These are phyloP conservation scores for Mucor lusitanicus DNA, from an alignment of 371 early-diverging fungal genomes.

Conservation along the genomic window DNA sequence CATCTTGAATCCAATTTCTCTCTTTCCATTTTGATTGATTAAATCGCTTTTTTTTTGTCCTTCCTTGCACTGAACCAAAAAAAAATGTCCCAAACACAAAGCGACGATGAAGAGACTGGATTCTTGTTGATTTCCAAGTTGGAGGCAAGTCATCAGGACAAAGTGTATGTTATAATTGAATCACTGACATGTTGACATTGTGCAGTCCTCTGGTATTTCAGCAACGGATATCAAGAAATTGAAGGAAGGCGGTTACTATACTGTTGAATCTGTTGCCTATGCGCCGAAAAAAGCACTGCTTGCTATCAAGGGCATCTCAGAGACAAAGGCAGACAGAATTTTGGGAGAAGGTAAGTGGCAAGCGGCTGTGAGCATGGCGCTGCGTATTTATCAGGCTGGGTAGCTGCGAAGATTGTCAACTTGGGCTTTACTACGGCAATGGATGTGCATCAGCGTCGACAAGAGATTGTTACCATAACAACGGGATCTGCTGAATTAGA, in stretches of 20 bases:
- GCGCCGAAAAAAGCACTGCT: conserved; percentile 94
- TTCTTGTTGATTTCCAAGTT: conserved; percentile 23
- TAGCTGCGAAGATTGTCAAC: conserved; percentile 92
- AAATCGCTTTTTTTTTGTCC: neutral
- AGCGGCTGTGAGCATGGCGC: neutral
- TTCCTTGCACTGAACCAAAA: neutral
- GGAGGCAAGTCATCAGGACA: conserved; percentile 17
- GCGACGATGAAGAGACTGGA: conserved; percentile 32
- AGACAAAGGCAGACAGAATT: conserved; percentile 98
- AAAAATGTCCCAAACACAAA: conserved; percentile 16
- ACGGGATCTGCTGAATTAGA: conserved; percentile 98
- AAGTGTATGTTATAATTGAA: neutral
- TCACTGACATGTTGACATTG: neutral
- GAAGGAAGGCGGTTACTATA: conserved; percentile 91
- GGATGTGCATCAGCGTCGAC: conserved; percentile 89
- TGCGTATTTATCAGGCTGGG: neutral
- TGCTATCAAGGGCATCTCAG: conserved; percentile 97
- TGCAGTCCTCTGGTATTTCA: conserved; percentile 83
- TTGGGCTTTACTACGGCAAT: conserved; percentile 99
- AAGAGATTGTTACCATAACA: conserved; percentile 86
- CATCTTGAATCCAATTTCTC: neutral
- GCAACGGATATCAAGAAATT: conserved; percentile 87
- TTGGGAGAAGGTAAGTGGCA: conserved; percentile 78
- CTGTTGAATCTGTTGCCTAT: conserved; percentile 96
- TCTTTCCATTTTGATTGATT: neutral